Conservation (phyloP, 2,329 filamentous ascomycete species). For the Uncinocarpus reesii region DNA sequence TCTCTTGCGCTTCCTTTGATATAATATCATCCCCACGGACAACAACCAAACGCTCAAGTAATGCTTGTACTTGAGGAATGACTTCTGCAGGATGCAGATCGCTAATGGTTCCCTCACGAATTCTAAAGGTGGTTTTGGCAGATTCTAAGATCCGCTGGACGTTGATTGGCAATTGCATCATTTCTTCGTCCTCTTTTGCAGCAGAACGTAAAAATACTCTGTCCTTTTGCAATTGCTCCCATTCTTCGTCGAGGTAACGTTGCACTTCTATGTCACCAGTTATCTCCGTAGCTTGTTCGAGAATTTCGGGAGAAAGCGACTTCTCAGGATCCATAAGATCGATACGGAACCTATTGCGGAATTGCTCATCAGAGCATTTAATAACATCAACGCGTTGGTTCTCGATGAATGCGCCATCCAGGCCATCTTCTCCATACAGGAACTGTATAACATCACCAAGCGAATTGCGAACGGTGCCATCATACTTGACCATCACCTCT, state of each 20-base stretch:
- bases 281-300: constrained; percentile 81
- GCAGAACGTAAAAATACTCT: constrained; percentile 63
- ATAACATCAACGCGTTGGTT: constrained; percentile 83
- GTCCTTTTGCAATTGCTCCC: constrained; percentile 64
- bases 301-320: constrained; percentile 55
- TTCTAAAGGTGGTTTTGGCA: constrained; percentile 80
- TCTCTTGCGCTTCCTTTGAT: constrained; percentile 75
- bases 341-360: constrained; percentile 71
- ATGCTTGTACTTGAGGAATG: constrained; percentile 63
- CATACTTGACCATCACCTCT: constrained; percentile 95
- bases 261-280: constrained; percentile 81
- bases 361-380: constrained; percentile 63
- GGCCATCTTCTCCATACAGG: constrained; percentile 91
- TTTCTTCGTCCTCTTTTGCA: constrained; percentile 67
- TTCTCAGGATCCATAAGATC: constrained; percentile 68
- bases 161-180: constrained; percentile 87
- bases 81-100: constrained; percentile 83
- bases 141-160: constrained; percentile 82
- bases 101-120: constrained; percentile 74
- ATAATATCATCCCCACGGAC: constrained; percentile 77
- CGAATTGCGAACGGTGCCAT: constrained; percentile 93
- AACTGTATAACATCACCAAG: constrained; percentile 95
- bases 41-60: constrained; percentile 69
- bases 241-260: constrained; percentile 77
- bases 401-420: constrained; percentile 89